Evolutionary conservation across 106 monocot genomes (phyloP).

Genomic region (Iris macrosiphon): DNA sequence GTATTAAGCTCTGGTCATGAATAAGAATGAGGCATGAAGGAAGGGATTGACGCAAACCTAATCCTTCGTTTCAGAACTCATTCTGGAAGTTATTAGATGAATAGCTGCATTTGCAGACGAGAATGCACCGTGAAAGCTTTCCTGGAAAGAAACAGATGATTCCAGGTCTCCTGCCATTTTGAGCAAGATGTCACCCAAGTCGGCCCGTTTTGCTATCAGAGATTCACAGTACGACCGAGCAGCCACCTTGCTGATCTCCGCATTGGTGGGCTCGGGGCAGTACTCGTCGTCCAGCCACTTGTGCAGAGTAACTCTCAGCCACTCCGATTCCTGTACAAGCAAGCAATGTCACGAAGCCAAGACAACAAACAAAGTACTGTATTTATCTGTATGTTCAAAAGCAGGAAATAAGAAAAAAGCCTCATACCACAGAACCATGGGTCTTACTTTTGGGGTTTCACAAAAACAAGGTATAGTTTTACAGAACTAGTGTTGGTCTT

Average conservation of each 20-base stretch:
- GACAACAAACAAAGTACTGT: too few relatives aligned
- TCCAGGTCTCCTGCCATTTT: constrained; percentile 64
- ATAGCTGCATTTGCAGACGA: constrained; percentile 91
- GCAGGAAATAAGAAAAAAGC: neutral
- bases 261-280: constrained; percentile 80
- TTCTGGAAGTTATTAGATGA: constrained; percentile 47
- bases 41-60: too few relatives aligned
- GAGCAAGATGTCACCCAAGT: constrained; percentile 73
- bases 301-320: constrained; percentile 71
- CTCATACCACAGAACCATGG: neutral
- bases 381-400: neutral
- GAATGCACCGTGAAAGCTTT: constrained; percentile 91
- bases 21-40: too few relatives aligned
- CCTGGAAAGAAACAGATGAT: constrained; percentile 60
- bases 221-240: constrained; percentile 81
- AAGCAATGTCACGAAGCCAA: too few relatives aligned
- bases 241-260: constrained; percentile 83
- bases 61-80: constrained; percentile 47
- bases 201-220: constrained; percentile 38
- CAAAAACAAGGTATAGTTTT: too few relatives aligned
- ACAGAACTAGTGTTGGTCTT: too few relatives aligned
- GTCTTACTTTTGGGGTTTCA: neutral
- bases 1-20: too few relatives aligned
- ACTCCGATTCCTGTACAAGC: constrained; percentile 83
- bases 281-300: constrained; percentile 93